Evolutionary conservation across 345 rosid species (phyloP), one percentile per base, ranked within the genome.

Genomic region (Gossypioides kirkii): DNA sequence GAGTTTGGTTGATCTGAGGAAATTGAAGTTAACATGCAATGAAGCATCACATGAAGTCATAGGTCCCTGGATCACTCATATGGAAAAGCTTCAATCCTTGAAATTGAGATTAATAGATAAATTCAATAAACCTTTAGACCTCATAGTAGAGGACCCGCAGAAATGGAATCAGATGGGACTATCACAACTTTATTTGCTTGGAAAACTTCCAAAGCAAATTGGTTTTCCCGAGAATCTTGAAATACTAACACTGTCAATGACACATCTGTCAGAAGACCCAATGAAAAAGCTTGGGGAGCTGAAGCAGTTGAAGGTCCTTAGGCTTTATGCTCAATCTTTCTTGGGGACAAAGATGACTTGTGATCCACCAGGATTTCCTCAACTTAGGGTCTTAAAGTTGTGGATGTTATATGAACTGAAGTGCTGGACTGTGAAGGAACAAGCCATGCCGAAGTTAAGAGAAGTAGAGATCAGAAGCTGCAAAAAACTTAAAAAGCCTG

Each of bases 401-500:
- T 85, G 88, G 86, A 70, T 61, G 85, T 82, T 85, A 0, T 0
- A 22, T 55, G 2, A 28, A 47, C 72, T 83, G 46, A 38, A 43
- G 8, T 3, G 1, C 3, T 81, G 80, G 79, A 67, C 3, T 0
- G n/a, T 81, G 10, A 6, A 55, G 17, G 13, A 75, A 18, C 58
- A 68, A 4, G 53, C 83, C 3, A 77, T 85, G 86, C 79, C 77
- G 18, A 6, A 0, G 8, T 73, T 83, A 2, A 60, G 47, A 53
- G 79, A 81, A 61, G 1, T 85, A 42, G 88, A 83, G 74, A 79
- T 85, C 32, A 79, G 88, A 66, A 2, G 62, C 41, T 83, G 88
- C 52, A 8, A 32, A 41, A 61, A 56, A 0, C 42, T 82, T 70
- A 22, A 41, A 42, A 56, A 12, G 20, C 28, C 50, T 32, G 3